A percentile compares a stretch with the other conserved stretches of the same genome.
phyloP scores from a whole-genome alignment of 805 yeast species.

The Candida germanica region DNA sequence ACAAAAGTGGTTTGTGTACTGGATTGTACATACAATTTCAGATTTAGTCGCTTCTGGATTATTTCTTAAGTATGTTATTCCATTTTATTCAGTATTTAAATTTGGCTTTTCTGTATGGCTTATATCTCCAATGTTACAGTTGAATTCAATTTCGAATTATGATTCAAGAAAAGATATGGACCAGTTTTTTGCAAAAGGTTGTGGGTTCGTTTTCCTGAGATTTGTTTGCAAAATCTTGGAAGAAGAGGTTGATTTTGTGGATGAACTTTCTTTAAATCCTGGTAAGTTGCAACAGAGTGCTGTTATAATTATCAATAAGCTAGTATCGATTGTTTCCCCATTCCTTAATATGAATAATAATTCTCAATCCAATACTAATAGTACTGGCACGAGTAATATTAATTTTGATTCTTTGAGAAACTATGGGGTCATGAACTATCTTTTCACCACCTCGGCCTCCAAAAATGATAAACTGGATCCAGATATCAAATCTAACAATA shows the following conservation, averaged over 20 bases:
- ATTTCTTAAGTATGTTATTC: slow-evolving; percentile 47
- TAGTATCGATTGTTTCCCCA: neutral
- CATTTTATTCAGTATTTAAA: slow-evolving; percentile 51
- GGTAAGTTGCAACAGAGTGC: slow-evolving; percentile 4
- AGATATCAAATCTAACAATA: neutral
- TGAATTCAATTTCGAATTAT: neutral
- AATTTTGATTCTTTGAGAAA: slow-evolving; percentile 2
- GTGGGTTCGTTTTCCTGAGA: slow-evolving; percentile 29
- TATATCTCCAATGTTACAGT: slow-evolving; percentile 41
- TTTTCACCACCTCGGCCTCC: neutral
- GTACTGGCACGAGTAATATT: neutral
- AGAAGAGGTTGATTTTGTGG: slow-evolving; percentile 16
- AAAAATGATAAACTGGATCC: neutral
- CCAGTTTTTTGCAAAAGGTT: slow-evolving; percentile 26
- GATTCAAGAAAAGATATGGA: slow-evolving; percentile 21
- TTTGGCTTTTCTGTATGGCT: slow-evolving; percentile 58
- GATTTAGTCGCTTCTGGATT: slow-evolving; percentile 40
- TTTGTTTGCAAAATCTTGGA: slow-evolving; percentile 28
- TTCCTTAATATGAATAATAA: neutral
- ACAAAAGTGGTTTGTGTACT: slow-evolving; percentile 49
- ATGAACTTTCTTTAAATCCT: slow-evolving; percentile 5
- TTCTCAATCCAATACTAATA: neutral
- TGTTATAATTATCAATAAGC: neutral
- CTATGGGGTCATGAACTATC: slow-evolving; percentile 1
- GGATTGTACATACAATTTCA: slow-evolving; percentile 58